These are phyloP conservation scores for Ascochyta pisi DNA, from an alignment of 2,329 filamentous ascomycete species.

Conservation along the genomic window DNA sequence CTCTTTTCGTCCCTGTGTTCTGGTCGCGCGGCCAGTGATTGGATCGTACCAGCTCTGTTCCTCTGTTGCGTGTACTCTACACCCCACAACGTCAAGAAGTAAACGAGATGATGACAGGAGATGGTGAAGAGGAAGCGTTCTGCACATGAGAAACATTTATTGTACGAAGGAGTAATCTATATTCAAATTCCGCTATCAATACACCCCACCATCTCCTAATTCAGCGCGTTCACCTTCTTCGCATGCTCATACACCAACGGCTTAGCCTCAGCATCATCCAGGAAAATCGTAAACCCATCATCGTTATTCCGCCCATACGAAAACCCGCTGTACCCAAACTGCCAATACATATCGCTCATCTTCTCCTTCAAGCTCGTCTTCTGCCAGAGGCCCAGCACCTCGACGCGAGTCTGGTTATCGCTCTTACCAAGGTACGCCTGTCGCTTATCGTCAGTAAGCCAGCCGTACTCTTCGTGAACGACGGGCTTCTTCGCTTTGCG, in stretches of 20 bases:
- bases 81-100: neutral
- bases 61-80: no score
- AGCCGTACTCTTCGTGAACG: constrained; percentile 63
- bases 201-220: constrained; percentile 2
- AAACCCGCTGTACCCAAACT: constrained; percentile 60
- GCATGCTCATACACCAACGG: constrained; percentile 32
- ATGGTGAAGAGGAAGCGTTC: neutral
- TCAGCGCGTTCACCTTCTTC: constrained; percentile 30
- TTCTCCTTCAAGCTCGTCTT: constrained; percentile 56
- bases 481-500: constrained; percentile 59
- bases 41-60: no score
- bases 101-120: neutral
- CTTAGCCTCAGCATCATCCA: constrained; percentile 50
- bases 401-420: constrained; percentile 53
- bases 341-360: constrained; percentile 64
- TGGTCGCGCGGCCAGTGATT: neutral
- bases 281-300: constrained; percentile 64
- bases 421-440: constrained; percentile 55
- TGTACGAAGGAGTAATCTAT: no score
- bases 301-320: constrained; percentile 63
- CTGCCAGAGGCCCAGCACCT: constrained; percentile 60
- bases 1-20: neutral
- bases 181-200: neutral
- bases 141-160: neutral
- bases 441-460: constrained; percentile 59